These are phyloP conservation scores for Paragyromitra xinjiangensis DNA, from an alignment of 495 filamentous ascomycete genomes.

Conservation along the genomic window DNA sequence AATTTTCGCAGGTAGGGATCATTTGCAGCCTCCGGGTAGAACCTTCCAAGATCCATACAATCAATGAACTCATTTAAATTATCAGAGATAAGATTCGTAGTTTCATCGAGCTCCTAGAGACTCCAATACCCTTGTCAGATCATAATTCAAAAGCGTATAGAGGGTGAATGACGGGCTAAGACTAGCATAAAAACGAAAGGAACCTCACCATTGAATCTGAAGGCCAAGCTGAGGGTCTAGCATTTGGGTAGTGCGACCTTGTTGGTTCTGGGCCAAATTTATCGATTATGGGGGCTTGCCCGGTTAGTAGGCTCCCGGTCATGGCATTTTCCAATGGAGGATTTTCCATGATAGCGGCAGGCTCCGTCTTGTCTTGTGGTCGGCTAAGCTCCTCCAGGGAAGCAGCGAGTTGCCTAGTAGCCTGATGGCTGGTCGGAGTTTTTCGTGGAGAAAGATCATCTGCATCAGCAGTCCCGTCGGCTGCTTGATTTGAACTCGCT, in stretches of 20 bases:
- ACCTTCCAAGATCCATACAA: conserved; percentile 11
- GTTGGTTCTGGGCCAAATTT: conserved; percentile 3
- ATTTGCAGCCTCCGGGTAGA: conserved; percentile 3
- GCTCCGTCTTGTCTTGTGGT: background rate
- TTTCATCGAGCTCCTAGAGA: conserved; percentile 9
- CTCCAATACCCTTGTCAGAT: background rate
- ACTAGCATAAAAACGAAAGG: background rate
- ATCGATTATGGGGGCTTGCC: background rate
- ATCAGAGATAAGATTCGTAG: background rate
- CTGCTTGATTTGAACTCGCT: background rate
- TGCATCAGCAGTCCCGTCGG: background rate
- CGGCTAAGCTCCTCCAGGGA: background rate
- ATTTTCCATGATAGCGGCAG: background rate
- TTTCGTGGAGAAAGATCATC: no score
- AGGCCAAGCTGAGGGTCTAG: background rate
- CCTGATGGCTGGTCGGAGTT: background rate
- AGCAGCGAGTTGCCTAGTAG: background rate
- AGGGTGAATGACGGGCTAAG: background rate
- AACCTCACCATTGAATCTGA: background rate
- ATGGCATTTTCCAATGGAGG: background rate
- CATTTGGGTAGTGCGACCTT: conserved; percentile 5
- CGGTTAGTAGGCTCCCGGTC: background rate
- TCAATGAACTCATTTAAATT: conserved; percentile 18
- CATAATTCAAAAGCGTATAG: no score
- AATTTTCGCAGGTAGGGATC: conserved; percentile 19